Evolutionary conservation across 306 rosid species (phyloP).

Genomic region (Cicer bijugum): DNA sequence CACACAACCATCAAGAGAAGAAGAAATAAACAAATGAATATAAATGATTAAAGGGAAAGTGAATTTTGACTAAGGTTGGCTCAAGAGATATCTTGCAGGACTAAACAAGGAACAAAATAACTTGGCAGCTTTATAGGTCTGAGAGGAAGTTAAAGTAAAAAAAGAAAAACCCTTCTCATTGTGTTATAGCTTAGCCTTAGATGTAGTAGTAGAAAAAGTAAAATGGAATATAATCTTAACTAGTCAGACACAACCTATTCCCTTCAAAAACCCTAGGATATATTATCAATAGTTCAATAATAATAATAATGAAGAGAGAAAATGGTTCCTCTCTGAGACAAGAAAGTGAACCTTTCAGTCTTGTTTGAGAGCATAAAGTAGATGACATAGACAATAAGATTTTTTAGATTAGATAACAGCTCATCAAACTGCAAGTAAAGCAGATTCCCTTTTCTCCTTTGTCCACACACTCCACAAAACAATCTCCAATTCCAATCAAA

Average conservation of each 20-base stretch:
- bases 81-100: slow-evolving; percentile 78
- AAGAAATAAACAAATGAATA: slow-evolving; percentile 49
- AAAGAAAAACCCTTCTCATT: slow-evolving; percentile 65
- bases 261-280: slow-evolving; percentile 62
- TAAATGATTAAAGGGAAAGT: slow-evolving; percentile 63
- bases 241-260: slow-evolving; percentile 51
- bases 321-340: slow-evolving; percentile 62
- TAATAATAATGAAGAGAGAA: slow-evolving; percentile 46
- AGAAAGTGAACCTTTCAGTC: slow-evolving; percentile 97
- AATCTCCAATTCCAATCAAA: slow-evolving; percentile 52
- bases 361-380: slow-evolving; percentile 91
- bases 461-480: slow-evolving; percentile 45
- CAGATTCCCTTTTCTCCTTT: slow-evolving; percentile 93
- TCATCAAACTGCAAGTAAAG: slow-evolving; percentile 76
- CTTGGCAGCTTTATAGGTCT: slow-evolving; percentile 85
- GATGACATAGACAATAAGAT: slow-evolving; percentile 66
- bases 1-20: slow-evolving; percentile 34
- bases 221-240: slow-evolving; percentile 75
- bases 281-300: too few species aligned
- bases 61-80: slow-evolving; percentile 74
- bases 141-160: slow-evolving; percentile 78
- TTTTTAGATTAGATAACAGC: slow-evolving; percentile 62
- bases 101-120: slow-evolving; percentile 84
- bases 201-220: slow-evolving; percentile 53
- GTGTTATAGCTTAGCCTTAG: slow-evolving; percentile 49